phyloP scores from a whole-genome alignment of 257 asterid species.

The Anisodus acutangulus region DNA sequence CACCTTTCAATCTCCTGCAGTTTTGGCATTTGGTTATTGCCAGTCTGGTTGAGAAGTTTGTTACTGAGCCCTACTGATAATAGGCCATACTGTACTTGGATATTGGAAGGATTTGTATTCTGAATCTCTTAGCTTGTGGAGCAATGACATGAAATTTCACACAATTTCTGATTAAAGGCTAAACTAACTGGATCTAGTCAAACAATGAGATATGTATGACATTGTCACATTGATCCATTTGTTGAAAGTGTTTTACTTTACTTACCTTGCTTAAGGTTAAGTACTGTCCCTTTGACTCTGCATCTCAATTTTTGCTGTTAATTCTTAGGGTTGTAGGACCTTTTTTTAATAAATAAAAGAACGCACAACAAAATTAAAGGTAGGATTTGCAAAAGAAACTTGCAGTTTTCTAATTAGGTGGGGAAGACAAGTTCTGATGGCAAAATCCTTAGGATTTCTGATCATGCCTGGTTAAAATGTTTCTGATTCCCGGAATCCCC shows the following conservation, averaged over 20 bases:
- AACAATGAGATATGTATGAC: not conserved
- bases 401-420: not conserved
- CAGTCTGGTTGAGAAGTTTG: not conserved
- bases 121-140: not conserved
- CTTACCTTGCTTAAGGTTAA: slow-evolving; percentile 7
- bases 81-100: not conserved
- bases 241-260: slow-evolving; percentile 16
- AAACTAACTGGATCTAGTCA: not conserved
- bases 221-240: not conserved
- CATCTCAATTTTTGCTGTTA: not conserved
- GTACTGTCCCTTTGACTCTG: slow-evolving; percentile 15
- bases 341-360: not conserved
- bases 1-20: not conserved
- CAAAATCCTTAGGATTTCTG: not conserved
- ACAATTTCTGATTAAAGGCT: slow-evolving; percentile 11
- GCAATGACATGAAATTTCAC: not conserved
- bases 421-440: not conserved
- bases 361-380: not conserved
- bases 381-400: not conserved
- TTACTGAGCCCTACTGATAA: not conserved
- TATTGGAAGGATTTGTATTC: not conserved
- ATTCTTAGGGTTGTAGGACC: not conserved
- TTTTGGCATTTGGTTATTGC: not conserved
- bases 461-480: not conserved
- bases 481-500: not conserved